A percentile compares a stretch with the other conserved stretches of the same genome.
phyloP scores from a whole-genome alignment of 139 green algal genomes.

The Dunaliella primolecta region DNA sequence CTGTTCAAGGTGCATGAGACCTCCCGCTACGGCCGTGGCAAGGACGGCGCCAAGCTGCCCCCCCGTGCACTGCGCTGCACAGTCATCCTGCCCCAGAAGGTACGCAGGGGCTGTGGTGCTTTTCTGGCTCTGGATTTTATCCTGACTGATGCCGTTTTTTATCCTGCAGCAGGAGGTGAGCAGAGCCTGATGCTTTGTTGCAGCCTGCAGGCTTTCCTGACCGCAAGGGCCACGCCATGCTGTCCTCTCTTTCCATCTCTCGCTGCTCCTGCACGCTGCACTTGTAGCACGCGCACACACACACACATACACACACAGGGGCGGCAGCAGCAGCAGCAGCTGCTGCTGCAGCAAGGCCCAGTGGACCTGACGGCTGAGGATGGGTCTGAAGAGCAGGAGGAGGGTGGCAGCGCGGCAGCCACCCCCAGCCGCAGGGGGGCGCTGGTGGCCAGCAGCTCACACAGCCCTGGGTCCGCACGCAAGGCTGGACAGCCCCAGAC shows the following conservation, averaged over 20 bases:
- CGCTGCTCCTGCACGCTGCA: too few relatives aligned
- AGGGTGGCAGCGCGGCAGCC: too few relatives aligned
- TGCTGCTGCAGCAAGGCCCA: background rate
- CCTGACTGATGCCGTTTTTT: too few relatives aligned
- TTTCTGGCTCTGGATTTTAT: too few relatives aligned
- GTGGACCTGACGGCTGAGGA: background rate
- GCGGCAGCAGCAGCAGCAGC: background rate
- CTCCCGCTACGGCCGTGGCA: background rate
- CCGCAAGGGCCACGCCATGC: too few relatives aligned
- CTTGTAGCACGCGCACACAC: background rate
- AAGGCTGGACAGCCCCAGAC: background rate
- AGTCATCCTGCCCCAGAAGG: background rate
- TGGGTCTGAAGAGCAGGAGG: background rate
- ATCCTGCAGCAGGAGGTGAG: too few relatives aligned
- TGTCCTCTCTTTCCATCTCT: too few relatives aligned
- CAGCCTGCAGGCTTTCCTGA: too few relatives aligned
- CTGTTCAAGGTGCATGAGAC: slow-evolving; percentile 25
- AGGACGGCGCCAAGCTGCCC: background rate
- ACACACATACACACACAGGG: background rate
- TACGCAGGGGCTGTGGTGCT: too few relatives aligned
- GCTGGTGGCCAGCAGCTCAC: background rate
- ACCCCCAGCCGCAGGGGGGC: background rate
- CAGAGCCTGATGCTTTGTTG: too few relatives aligned
- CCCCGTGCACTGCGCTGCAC: slow-evolving; percentile 8
- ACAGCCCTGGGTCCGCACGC: background rate